A percentile compares a stretch with the other conserved stretches of the same genome.
Evolutionary conservation across 768 basidiomycete genomes (phyloP).

Genomic region (Mrakia blollopis): DNA sequence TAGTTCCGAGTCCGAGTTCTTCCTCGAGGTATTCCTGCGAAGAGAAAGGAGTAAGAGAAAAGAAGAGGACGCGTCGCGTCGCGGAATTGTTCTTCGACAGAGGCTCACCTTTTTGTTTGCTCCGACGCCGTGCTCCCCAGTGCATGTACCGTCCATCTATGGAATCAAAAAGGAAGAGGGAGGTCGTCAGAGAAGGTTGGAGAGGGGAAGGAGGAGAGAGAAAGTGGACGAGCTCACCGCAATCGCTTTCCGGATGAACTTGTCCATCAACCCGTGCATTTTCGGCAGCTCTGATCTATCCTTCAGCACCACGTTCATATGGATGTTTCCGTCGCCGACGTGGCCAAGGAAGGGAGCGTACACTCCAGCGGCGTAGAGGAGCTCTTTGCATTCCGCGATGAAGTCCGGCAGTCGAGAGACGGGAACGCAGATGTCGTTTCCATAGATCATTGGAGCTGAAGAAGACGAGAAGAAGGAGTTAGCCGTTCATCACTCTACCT

Average conservation of each 20-base stretch:
- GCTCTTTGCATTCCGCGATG: neutral
- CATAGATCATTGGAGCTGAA: neutral
- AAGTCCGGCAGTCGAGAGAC: slow-evolving; percentile 32
- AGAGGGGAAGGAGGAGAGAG: neutral
- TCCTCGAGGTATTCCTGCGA: slow-evolving; percentile 59
- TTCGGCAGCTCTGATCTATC: slow-evolving; percentile 11
- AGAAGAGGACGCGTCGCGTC: neutral
- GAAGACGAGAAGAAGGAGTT: no score
- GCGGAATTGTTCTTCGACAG: no score
- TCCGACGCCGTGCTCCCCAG: slow-evolving; percentile 57
- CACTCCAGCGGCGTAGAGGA: neutral
- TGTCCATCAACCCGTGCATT: slow-evolving; percentile 38
- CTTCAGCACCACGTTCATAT: slow-evolving; percentile 5
- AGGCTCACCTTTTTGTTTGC: slow-evolving; percentile 61
- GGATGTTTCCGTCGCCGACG: neutral
- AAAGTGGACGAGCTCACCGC: slow-evolving; percentile 38
- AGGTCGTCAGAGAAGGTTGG: neutral
- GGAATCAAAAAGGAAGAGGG: neutral
- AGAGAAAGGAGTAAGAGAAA: neutral
- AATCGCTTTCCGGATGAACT: slow-evolving; percentile 45
- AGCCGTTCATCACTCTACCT: no score
- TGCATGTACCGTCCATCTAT: neutral
- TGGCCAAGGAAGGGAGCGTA: neutral
- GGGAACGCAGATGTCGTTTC: slow-evolving; percentile 44
- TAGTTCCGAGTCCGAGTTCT: slow-evolving; percentile 76